These are phyloP conservation scores for Luvunga scandens DNA, from an alignment of 345 rosid species.

Conservation along the genomic window DNA sequence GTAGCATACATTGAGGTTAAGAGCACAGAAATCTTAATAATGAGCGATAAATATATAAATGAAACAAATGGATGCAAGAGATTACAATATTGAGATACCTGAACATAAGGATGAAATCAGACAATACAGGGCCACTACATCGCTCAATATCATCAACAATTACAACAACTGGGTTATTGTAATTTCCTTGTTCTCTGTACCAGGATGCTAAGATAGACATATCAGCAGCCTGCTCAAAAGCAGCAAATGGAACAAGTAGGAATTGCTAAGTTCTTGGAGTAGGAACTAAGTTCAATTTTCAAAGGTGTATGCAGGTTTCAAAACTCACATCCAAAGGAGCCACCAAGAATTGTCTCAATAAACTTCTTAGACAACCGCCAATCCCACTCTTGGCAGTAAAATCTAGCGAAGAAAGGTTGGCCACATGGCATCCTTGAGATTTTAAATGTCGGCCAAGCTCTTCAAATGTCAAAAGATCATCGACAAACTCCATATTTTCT, in stretches of 20 bases:
- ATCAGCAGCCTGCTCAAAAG: conserved; percentile 63
- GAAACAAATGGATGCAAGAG: neutral
- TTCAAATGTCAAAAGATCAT: conserved; percentile 77
- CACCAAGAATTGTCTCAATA: conserved; percentile 69
- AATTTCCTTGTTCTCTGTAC: conserved; percentile 58
- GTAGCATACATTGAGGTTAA: neutral
- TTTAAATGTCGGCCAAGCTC: conserved; percentile 68
- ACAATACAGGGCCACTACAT: conserved; percentile 72
- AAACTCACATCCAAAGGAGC: conserved; percentile 71
- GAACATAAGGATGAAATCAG: conserved; percentile 60
- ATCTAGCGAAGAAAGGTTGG: conserved; percentile 84
- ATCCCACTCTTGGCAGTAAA: conserved; percentile 70
- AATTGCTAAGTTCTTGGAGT: conserved; percentile 9
- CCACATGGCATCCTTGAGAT: conserved; percentile 77
- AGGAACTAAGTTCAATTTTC: neutral
- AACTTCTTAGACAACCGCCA: conserved; percentile 76
- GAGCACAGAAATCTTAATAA: neutral
- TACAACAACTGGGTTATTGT: conserved; percentile 51
- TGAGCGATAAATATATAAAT: neutral
- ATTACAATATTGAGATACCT: neutral
- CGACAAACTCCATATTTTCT: conserved; percentile 96
- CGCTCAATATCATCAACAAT: conserved; percentile 79
- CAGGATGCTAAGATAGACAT: conserved; percentile 78
- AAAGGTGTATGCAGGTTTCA: conserved; percentile 1
- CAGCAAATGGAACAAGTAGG: conserved; percentile 17